Evolutionary conservation across 1,284 basidiomycete species (phyloP).

Genomic region (Tausonia pullulans): DNA sequence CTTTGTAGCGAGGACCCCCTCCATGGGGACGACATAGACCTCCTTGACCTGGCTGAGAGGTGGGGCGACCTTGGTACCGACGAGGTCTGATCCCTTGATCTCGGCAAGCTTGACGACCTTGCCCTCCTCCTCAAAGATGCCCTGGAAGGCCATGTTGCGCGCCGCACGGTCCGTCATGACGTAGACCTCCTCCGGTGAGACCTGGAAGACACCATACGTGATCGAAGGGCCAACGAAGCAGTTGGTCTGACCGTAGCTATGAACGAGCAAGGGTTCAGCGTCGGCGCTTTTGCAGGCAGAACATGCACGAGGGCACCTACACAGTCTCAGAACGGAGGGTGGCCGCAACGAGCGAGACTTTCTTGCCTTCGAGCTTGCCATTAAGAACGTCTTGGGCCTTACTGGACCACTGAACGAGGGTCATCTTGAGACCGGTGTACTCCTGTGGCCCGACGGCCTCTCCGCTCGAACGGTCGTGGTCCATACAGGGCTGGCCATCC

Average conservation of each 20-base stretch:
- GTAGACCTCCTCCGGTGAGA: conserved; percentile 75
- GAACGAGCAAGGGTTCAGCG: conserved; percentile 21
- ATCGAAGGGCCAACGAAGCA: conserved; percentile 87
- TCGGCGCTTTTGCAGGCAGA: too few species aligned
- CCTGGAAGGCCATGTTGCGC: conserved; percentile 96
- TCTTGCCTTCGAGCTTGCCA: conserved; percentile 57
- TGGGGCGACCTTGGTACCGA: conserved; percentile 86
- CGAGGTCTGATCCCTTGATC: conserved; percentile 63
- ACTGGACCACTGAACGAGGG: conserved; percentile 68
- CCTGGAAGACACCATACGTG: conserved; percentile 85
- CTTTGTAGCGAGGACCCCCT: conserved; percentile 89
- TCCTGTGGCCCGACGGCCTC: conserved; percentile 94
- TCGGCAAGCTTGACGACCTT: conserved; percentile 61
- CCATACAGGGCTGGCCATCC: conserved; percentile 99
- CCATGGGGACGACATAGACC: conserved; percentile 97
- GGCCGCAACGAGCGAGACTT: conserved; percentile 85
- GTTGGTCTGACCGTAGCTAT: conserved; percentile 93
- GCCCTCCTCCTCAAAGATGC: conserved; percentile 59
- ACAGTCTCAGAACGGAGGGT: conserved; percentile 96
- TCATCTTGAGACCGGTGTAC: conserved; percentile 93
- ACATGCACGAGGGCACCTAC: conserved; percentile 41
- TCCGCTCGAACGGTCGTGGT: conserved; percentile 93
- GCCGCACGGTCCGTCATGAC: conserved; percentile 83
- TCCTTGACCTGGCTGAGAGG: conserved; percentile 72
- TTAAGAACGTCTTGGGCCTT: conserved; percentile 52